Evolutionary conservation across 495 filamentous ascomycete genomes (phyloP), one percentile per base, ranked within the genome.

Genomic region (Lepidopterella palustris): DNA sequence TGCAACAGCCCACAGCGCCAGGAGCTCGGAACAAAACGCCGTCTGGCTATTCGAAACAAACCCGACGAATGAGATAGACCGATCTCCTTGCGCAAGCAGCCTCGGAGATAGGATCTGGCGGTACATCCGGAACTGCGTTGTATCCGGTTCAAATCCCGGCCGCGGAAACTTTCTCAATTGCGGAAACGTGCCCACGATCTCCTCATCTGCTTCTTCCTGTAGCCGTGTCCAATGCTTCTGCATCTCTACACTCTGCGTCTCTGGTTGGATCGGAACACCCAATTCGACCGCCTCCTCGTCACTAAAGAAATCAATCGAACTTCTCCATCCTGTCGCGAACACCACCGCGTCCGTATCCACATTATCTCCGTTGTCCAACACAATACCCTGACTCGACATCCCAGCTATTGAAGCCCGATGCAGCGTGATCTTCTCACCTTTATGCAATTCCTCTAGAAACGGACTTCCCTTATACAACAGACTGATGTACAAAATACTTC

Each of bases 111-210:
- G 6, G 48, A 62, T 52, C 24, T 62, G 39, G 4, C 31, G 54
- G 35, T 62, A 62, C 54, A 57, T 40, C 20, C 54, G 59, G 51
- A 51, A 62, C 28, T 58, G 49, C 18, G 59, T 61, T 11, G 23
- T 20, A n/a, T 26, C 10, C n/a, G 55, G 18, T 15, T 52, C 50
- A 20, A 35, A 21, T 3, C n/a, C n/a, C 21, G 48, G 24, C n/a
- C 50, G 21, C 21, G 53, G 45, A 6, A 25, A 57, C 5, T 57
- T 28, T n/a, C n/a, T 18, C 15, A 62, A 23, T 5, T 23, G 6
- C 9, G 52, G 59, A 48, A 62, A 58, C 10, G 15, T 26, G 1
- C 5, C 18, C 4, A 54, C 18, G 13, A 45, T 28, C 23, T 53
- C 49, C 8, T 9, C 10, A 27, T 60, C 57, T 13, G 57, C 57